Evolutionary conservation across 106 monocot species (phyloP), one percentile per base, ranked within the genome.

Genomic region (Dactylorhiza incarnata): DNA sequence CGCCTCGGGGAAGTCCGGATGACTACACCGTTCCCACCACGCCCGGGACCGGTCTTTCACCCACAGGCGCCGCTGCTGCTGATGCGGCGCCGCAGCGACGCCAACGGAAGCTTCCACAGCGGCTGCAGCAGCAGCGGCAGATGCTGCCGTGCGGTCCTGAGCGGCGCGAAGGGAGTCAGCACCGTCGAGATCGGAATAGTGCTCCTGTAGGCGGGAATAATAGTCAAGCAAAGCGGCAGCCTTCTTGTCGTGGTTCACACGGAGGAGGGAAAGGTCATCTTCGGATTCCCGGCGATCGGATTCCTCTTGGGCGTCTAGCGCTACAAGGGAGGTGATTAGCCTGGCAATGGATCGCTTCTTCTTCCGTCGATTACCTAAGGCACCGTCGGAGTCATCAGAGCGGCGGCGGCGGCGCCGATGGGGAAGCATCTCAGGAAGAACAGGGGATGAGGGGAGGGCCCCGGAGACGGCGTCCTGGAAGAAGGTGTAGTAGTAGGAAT

Each of bases 1-100:
- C 29, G 43, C 54, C 26, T 85, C 85, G 3, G 88, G 88, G 73
- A 80, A 85, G 45, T 85, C 83, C 49, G 85, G 88, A 59, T 81
- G 71, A 73, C 49, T 78, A 73, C 82, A 85, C 22, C 73, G 80
- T 47, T 88, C 88, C 88, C 88, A 88, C 88, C 88, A 88, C 25
- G 80, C 85, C 43, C 73, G 22, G 11, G 88, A 88, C 72, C 88
- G 79, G 75, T 88, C 80, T 76, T 85, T 88, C 49, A 83, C 83
- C 88, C 88, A 88, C n/a, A 84, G 71, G 52, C 87, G 53, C 76
- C 84, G 22, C 59, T 72, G 72, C 9, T 55, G 55, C 52, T 22
- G 37, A 75, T 75, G 69, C 46, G 16, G 72, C 71, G 53, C 48
- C 49, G 61, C 48, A 2, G 67, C 37, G n/a, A 77, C 82, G 9